These are phyloP conservation scores for Thielaviopsis ethacetica DNA, from an alignment of 2,329 filamentous ascomycete species.

Conservation along the genomic window DNA sequence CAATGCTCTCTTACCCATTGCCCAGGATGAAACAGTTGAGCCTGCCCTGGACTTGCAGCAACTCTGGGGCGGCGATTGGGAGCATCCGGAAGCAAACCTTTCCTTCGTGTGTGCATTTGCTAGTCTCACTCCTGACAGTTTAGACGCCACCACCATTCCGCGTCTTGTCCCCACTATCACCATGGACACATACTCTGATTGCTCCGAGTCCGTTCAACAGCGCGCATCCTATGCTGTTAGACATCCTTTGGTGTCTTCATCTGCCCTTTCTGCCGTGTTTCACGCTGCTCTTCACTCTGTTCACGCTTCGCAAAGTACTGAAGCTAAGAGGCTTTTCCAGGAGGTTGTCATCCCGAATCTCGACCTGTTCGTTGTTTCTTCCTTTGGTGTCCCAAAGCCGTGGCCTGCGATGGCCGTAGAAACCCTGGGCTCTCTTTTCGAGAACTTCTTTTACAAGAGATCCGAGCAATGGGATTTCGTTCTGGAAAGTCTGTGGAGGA, in stretches of 20 bases:
- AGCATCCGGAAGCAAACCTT: slow-evolving; percentile 69
- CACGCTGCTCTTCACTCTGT: slow-evolving; percentile 46
- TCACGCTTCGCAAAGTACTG: slow-evolving; percentile 43
- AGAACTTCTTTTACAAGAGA: slow-evolving; percentile 66
- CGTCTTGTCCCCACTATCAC: slow-evolving; percentile 65
- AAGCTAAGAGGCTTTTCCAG: slow-evolving; percentile 50
- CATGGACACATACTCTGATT: slow-evolving; percentile 35
- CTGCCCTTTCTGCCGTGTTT: slow-evolving; percentile 58
- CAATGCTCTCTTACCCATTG: slow-evolving; percentile 58
- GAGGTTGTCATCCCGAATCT: slow-evolving; percentile 56
- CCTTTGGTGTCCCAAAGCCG: slow-evolving; percentile 59
- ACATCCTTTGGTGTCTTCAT: slow-evolving; percentile 77
- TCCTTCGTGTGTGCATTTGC: slow-evolving; percentile 88
- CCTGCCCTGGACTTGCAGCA: slow-evolving; percentile 61
- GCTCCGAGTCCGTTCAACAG: slow-evolving; percentile 32
- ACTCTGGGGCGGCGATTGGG: slow-evolving; percentile 84
- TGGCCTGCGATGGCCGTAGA: slow-evolving; percentile 62
- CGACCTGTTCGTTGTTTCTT: slow-evolving; percentile 63
- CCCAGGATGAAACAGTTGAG: slow-evolving; percentile 37
- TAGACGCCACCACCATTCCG: slow-evolving; percentile 75
- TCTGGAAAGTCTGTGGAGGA: slow-evolving; percentile 78
- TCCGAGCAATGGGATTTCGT: slow-evolving; percentile 73
- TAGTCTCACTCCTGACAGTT: slow-evolving; percentile 53
- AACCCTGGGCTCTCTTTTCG: slow-evolving; percentile 61
- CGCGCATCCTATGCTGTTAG: slow-evolving; percentile 48